Evolutionary conservation across 2,329 filamentous ascomycete species (phyloP).

Genomic region (Colletotrichum magnum): DNA sequence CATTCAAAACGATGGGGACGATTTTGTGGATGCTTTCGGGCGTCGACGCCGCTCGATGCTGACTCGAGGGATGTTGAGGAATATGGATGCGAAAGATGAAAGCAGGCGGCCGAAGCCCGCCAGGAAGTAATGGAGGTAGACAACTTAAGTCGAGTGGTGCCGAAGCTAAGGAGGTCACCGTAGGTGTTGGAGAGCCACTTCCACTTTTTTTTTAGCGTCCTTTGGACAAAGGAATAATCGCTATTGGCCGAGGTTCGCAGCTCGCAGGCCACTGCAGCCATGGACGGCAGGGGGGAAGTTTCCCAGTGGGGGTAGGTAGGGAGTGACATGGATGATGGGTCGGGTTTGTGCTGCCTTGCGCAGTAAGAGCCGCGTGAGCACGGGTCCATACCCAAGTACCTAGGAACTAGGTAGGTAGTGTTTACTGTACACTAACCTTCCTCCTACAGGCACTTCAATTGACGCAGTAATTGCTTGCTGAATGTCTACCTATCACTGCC

Average conservation of each 20-base stretch:
- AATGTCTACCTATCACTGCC: no score
- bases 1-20: not conserved
- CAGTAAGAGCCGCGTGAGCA: no score
- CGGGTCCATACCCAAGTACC: no score
- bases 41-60: not conserved
- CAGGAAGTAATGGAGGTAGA: not conserved
- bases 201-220: constrained; percentile 6
- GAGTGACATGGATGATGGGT: no score
- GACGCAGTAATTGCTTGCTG: no score
- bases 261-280: not conserved
- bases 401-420: no score
- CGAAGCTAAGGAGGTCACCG: constrained; percentile 7
- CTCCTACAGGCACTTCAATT: no score
- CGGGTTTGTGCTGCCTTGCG: no score
- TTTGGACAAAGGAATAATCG: not conserved
- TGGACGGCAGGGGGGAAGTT: no score
- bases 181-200: constrained; percentile 8
- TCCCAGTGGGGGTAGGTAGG: no score
- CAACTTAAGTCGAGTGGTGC: not conserved
- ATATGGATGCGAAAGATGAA: not conserved
- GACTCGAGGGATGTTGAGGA: not conserved
- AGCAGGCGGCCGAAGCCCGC: not conserved
- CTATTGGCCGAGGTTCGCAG: constrained; percentile 17
- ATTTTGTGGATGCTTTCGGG: not conserved
- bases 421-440: no score